Base-by-base conservation (phyloP, 805 yeast genomes). In the Hanseniaspora meyeri region DNA sequence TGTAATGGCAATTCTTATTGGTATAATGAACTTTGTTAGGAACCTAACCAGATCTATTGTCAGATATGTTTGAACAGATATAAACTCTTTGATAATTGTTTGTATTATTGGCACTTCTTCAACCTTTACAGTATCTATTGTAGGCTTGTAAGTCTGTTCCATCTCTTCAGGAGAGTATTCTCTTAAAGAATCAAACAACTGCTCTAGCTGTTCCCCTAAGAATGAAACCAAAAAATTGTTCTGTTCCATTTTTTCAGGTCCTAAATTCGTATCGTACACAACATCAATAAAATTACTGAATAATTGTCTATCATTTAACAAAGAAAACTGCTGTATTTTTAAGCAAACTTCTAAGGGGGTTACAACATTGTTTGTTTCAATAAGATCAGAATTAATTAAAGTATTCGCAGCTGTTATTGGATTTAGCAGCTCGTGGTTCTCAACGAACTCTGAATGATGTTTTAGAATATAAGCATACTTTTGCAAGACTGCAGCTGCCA, bases 111-210 rank as follows among this genome's bases (percentile, higher is more conserved):
- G 66, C 16, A 72, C 70, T 57, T 73, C 74, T 4, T 58, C 55
- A 8, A 46, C 59, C 19, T 49, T 20, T 16, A 39, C 12, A 19
- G 46, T 9, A 1, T 58, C 50, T 1, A 63, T 65, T 1, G 95
- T 95, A 0, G 87, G 80, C 51, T 68, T 73, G 65, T 91, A 90
- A 1, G 78, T 74, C 58, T 77, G 74, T 59, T 85, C 91, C 40
- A 95, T 80, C 34, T 83, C 80, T 67, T 91, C 96, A 0, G 97
- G 97, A 0, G 95, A 86, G 66, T 91, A 91, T 68, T 90, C 97
- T 5, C 87, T 76, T 55, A 89, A 70, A 0, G 97, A 96, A 64
- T 91, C 95, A 68, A 91, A 91, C 40, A 91, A 69, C 62, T 85
- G 91, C 60, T 90, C 96, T 43, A 87, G 70, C 67, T 90, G 97